Conservation (phyloP, 2,329 filamentous ascomycete genomes). For the Cryphonectria carpinicola region DNA sequence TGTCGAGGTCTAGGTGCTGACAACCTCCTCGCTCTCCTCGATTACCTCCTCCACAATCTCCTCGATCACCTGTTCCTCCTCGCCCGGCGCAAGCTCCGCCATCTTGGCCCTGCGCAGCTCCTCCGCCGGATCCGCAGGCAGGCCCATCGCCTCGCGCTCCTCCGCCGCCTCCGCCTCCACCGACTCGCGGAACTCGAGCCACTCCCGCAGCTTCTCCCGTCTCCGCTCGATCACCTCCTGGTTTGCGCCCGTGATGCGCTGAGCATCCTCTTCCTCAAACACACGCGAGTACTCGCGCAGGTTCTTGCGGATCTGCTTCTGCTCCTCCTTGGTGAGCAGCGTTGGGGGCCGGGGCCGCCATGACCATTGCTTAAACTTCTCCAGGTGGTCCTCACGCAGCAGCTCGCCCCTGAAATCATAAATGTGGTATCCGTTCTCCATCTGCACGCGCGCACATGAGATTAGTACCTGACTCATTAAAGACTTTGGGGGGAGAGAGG, state of each 20-base stretch:
- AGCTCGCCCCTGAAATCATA: constrained; percentile 94
- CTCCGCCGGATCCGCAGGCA: constrained; percentile 68
- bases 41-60: constrained; percentile 84
- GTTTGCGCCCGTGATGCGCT: constrained; percentile 92
- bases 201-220: constrained; percentile 82
- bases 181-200: constrained; percentile 79
- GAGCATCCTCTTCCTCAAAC: constrained; percentile 94
- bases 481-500: neutral
- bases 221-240: constrained; percentile 90
- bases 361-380: constrained; percentile 96
- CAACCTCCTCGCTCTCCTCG: constrained; percentile 82
- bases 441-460: constrained; percentile 55
- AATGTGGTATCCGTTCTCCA: constrained; percentile 99
- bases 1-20: constrained; percentile 36
- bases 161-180: constrained; percentile 73
- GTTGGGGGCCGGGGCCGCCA: constrained; percentile 92
- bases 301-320: constrained; percentile 97
- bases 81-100: constrained; percentile 58
- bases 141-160: constrained; percentile 69
- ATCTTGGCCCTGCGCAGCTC: constrained; percentile 62
- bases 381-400: constrained; percentile 86
- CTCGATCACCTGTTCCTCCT: constrained; percentile 81
- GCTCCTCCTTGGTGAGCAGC: constrained; percentile 94
- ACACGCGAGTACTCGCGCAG: constrained; percentile 92
- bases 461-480: constrained; percentile 27